Percentiles rank a stretch among this genome's conserved stretches.
phyloP scores from a whole-genome alignment of 208 protist species.

The Trypanosoma rangeli region DNA sequence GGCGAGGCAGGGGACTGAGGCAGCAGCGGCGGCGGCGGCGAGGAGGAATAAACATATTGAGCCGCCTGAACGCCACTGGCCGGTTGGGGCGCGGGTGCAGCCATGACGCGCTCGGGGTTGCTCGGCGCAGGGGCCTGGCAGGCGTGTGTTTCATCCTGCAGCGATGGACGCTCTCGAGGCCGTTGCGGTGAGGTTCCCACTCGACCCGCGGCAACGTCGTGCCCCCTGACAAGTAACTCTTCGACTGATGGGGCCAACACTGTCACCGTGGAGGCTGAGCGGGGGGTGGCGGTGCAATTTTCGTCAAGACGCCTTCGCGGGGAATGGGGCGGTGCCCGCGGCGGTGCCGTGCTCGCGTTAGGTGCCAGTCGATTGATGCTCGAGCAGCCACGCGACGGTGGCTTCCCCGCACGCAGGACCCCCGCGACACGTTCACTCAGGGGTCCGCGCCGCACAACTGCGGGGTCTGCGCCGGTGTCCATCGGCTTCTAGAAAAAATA shows the following conservation, averaged over 20 bases:
- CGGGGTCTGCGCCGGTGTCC: background rate
- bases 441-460: too few species aligned
- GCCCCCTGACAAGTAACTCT: background rate
- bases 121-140: background rate
- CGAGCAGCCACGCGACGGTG: slow-evolving; percentile 9
- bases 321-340: background rate
- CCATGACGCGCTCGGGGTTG: background rate
- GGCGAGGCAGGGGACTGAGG: background rate
- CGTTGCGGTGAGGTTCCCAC: background rate
- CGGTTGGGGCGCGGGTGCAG: background rate
- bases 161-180: background rate
- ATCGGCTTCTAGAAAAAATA: slow-evolving; percentile 1
- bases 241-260: background rate
- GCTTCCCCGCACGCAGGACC: slow-evolving; percentile 10
- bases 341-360: slow-evolving; percentile 34
- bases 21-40: background rate
- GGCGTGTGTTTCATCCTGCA: background rate
- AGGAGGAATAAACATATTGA: background rate
- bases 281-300: background rate
- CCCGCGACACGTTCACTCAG: slow-evolving; percentile 11
- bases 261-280: background rate
- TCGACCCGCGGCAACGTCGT: background rate
- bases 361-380: slow-evolving; percentile 28
- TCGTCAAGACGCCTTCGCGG: background rate
- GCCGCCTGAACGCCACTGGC: background rate